Base-by-base conservation (phyloP, 768 basidiomycete species). In the Mrakia blollopis region DNA sequence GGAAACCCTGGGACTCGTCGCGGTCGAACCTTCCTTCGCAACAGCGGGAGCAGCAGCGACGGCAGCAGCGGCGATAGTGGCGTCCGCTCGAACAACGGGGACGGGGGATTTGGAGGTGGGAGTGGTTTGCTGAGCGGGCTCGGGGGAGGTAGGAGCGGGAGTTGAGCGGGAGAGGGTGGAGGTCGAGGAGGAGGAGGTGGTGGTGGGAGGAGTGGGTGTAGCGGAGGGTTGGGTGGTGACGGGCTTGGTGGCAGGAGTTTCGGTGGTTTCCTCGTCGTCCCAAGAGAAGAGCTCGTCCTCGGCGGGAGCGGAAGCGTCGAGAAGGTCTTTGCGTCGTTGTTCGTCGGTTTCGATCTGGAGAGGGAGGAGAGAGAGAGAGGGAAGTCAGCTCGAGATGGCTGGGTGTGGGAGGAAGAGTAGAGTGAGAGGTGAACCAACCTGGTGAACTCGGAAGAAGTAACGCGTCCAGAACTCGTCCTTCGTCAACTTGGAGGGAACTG, bases 191-290 rank as follows among this genome's bases (percentile, higher is more conserved):
- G 60, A 10, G 47, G 44, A 68, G 11, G 62, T 74, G 11, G 78
- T 35, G 61, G 79, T 11, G 50, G 78, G n/a, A 28, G 76, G 57
- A 75, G 62, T 16, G 30, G 62, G 18, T 3, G 67, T 35, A 41
- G 60, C n/a, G 11, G 57, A 9, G 35, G 44, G 44, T 13, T 63
- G 13, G 41, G 65, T 18, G 47, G 37, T n/a, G 50, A 30, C 28
- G 25, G 73, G 39, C 37, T 21, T 39, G n/a, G 62, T 32, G 28
- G n/a, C 1, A 50, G 47, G 47, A 50, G 47, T 18, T 28, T 60
- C 54, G 41, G 28, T 91, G n/a, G 93, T 92, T n/a, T 94, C 93
- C 71, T 90, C 89, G 74, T 92, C 92, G 82, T 94, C 93, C 93
- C 93, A 96, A 80, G 89, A 91, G 83, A 96, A 94, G 77, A 92